Conservation (phyloP, 192 early-diverging fungal species). For the Entrophospora sp. region DNA sequence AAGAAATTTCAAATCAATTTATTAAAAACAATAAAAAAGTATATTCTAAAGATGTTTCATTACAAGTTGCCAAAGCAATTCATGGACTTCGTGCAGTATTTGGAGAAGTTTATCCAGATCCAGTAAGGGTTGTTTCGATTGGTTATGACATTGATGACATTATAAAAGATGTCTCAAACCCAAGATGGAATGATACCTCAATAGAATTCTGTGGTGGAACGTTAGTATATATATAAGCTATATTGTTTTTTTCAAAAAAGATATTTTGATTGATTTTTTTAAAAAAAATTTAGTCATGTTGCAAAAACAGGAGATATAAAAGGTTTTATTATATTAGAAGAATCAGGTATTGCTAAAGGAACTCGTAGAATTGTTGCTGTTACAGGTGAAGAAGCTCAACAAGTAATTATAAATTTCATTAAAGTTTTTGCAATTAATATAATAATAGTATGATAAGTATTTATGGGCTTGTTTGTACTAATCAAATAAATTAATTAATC, state of each 20-base stretch:
- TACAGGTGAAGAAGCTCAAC: slow-evolving; percentile 84
- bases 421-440: too few species aligned
- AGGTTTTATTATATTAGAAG: slow-evolving; percentile 78
- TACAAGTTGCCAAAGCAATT: slow-evolving; percentile 74
- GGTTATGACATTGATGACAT: slow-evolving; percentile 82
- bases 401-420: neutral
- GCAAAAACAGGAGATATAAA: slow-evolving; percentile 84
- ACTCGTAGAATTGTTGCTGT: slow-evolving; percentile 91
- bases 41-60: slow-evolving; percentile 78
- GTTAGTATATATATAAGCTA: slow-evolving; percentile 27
- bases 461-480: too few species aligned
- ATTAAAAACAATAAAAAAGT: slow-evolving; percentile 68
- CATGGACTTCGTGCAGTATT: slow-evolving; percentile 93
- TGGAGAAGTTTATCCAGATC: slow-evolving; percentile 96
- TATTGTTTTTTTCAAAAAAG: neutral
- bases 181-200: slow-evolving; percentile 72
- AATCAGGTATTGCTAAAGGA: slow-evolving; percentile 89
- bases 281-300: slow-evolving; percentile 55
- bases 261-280: neutral
- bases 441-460: too few species aligned
- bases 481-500: too few species aligned
- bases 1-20: slow-evolving; percentile 67
- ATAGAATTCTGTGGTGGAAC: slow-evolving; percentile 99
- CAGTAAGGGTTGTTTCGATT: slow-evolving; percentile 92
- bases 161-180: slow-evolving; percentile 67